phyloP scores from a whole-genome alignment of 768 basidiomycete species.

The Calocera viscosa region DNA sequence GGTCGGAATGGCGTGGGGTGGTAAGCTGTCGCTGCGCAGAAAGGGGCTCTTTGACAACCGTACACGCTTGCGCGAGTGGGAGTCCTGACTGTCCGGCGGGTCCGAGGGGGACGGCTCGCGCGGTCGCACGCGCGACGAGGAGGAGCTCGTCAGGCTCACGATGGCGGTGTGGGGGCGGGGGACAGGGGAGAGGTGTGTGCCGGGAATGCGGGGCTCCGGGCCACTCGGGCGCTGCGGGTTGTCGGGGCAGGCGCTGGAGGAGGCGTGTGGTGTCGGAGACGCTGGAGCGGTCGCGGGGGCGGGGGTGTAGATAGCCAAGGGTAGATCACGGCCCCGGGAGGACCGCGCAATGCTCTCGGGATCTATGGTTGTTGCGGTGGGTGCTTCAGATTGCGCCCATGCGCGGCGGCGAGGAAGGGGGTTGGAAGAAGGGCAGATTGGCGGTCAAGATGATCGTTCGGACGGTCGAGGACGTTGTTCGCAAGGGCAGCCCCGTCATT shows the following conservation, averaged over 20 bases:
- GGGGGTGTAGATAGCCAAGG: conserved; percentile 6
- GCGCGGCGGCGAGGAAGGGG: neutral
- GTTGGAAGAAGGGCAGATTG: neutral
- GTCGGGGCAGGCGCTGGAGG: conserved; percentile 4
- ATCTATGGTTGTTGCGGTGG: conserved; percentile 8
- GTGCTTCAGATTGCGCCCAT: conserved; percentile 6
- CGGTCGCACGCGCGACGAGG: conserved; percentile 7
- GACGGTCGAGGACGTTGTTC: neutral
- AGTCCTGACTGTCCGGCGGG: conserved; percentile 4
- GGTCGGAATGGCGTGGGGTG: neutral
- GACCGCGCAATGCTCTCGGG: conserved; percentile 8
- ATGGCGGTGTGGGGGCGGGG: conserved; percentile 5
- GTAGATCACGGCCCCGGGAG: conserved; percentile 7
- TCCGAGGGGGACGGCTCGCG: conserved; percentile 7
- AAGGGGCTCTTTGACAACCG: conserved; percentile 5
- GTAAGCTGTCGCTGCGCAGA: neutral
- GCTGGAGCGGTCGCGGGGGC: neutral
- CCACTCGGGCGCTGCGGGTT: conserved; percentile 8
- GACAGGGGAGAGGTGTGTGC: neutral
- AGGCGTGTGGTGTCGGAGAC: neutral
- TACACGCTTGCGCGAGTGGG: neutral
- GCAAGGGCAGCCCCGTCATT: neutral
- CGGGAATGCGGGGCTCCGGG: neutral
- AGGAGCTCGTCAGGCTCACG: neutral
- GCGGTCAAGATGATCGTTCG: neutral